Percentiles rank a stretch among this genome's conserved stretches.
Evolutionary conservation across 176 grass and related monocot species (phyloP).

Genomic region (Carex cristatella): DNA sequence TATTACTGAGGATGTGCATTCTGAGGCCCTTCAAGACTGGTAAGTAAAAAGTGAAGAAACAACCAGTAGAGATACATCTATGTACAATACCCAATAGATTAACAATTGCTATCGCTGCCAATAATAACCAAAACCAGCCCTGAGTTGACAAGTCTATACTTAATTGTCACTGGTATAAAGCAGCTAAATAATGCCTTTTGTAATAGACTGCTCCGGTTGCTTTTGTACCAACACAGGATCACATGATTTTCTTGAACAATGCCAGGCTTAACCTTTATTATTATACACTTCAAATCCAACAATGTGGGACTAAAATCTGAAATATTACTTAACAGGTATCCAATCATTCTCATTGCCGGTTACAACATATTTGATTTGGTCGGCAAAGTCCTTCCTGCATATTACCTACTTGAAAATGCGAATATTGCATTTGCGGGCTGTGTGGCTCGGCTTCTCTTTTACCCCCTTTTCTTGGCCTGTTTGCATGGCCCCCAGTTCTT

Average conservation of each 20-base stretch:
- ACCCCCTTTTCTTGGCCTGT: slow-evolving; percentile 76
- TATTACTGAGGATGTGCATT: slow-evolving; percentile 95
- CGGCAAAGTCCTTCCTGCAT: slow-evolving; percentile 61
- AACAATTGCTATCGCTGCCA: not conserved
- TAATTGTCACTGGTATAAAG: not conserved
- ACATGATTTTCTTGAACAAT: not conserved
- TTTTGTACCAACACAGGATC: not conserved
- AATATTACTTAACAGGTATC: slow-evolving; percentile 26
- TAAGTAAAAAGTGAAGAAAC: slow-evolving; percentile 24
- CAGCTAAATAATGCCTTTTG: not conserved
- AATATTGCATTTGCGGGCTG: slow-evolving; percentile 47
- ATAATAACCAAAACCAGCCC: not conserved
- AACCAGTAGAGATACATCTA: not conserved
- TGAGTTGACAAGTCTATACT: not conserved
- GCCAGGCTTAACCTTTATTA: not conserved
- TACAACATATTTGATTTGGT: slow-evolving; percentile 89
- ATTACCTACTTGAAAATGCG: slow-evolving; percentile 59
- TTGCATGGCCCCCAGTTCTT: slow-evolving; percentile 81
- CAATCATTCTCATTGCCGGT: slow-evolving; percentile 70
- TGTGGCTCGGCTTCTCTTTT: slow-evolving; percentile 63
- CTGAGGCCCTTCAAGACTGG: slow-evolving; percentile 73
- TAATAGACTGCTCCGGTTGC: not conserved
- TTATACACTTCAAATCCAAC: not conserved
- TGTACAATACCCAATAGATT: not conserved
- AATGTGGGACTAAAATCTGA: not conserved